Conservation (phyloP, 345 rosid species). For the Clarkia xantiana region DNA sequence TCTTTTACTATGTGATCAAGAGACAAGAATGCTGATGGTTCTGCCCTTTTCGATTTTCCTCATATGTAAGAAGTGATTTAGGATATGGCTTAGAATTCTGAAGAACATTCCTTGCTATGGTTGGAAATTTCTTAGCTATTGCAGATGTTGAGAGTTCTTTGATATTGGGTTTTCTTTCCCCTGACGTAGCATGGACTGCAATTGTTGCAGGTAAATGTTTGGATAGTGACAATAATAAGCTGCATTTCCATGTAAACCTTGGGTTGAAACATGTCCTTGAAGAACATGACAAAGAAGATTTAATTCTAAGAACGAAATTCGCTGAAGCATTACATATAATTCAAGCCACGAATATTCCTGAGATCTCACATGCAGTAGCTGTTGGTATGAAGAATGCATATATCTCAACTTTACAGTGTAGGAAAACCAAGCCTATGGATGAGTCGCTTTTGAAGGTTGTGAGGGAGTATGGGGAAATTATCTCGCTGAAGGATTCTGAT, state of each 20-base stretch:
- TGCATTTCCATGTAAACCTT: constrained; percentile 17
- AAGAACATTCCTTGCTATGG: too few relatives aligned
- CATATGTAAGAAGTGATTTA: too few relatives aligned
- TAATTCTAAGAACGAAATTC: constrained; percentile 18
- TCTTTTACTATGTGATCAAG: too few relatives aligned
- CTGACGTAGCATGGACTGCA: neutral
- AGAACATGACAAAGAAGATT: constrained; percentile 20
- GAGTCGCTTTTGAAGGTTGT: constrained; percentile 46
- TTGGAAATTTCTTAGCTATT: too few relatives aligned
- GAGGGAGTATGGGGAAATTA: constrained; percentile 52
- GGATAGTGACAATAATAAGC: constrained; percentile 9
- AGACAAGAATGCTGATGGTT: too few relatives aligned
- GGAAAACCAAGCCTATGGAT: constrained; percentile 55
- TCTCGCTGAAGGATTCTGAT: constrained; percentile 58
- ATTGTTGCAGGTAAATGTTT: constrained; percentile 16
- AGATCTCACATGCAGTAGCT: constrained; percentile 25
- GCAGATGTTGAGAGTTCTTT: neutral
- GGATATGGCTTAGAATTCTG: too few relatives aligned
- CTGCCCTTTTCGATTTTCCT: too few relatives aligned
- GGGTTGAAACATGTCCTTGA: constrained; percentile 54
- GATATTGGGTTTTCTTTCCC: neutral
- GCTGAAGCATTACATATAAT: constrained; percentile 50
- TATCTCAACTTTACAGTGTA: constrained; percentile 19
- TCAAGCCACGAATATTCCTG: constrained; percentile 33
- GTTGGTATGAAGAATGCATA: constrained; percentile 11